A percentile compares a stretch with the other conserved stretches of the same genome.
Evolutionary conservation across 2,329 filamentous ascomycete species (phyloP).

Genomic region (Sclerotinia spermophila): DNA sequence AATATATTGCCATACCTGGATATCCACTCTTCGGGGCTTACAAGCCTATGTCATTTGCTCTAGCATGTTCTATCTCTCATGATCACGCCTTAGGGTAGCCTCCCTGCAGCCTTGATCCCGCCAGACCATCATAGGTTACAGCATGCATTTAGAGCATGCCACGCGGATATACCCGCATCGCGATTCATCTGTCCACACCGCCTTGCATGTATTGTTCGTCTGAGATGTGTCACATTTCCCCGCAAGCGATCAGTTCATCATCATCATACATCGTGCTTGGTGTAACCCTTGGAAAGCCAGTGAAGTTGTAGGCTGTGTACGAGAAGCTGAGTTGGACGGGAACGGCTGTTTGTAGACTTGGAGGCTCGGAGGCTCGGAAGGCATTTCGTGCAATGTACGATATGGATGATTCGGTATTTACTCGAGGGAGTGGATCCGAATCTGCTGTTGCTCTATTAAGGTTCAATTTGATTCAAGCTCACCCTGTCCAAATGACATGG

Average conservation of each 20-base stretch:
- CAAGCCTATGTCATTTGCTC: neutral
- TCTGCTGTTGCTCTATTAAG: neutral
- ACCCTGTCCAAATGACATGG: neutral
- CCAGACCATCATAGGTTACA: neutral
- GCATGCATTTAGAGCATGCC: neutral
- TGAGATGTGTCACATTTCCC: neutral
- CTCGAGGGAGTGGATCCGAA: neutral
- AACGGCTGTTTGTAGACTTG: neutral
- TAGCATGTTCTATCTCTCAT: neutral
- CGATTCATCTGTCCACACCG: neutral
- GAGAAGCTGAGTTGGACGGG: too few species aligned
- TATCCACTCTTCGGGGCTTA: slow-evolving; percentile 4
- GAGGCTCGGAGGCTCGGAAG: neutral
- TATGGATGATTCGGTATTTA: neutral
- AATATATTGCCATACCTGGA: neutral
- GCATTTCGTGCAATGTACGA: neutral
- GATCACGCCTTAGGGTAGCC: neutral
- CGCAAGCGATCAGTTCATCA: neutral
- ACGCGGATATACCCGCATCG: neutral
- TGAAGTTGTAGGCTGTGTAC: neutral
- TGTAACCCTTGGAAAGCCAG: neutral
- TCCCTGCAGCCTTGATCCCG: neutral
- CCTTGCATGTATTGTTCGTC: neutral
- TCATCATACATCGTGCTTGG: neutral
- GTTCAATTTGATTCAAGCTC: neutral